These are phyloP conservation scores for Sphagnurus paluster DNA, from an alignment of 1,284 basidiomycete species.

Conservation along the genomic window DNA sequence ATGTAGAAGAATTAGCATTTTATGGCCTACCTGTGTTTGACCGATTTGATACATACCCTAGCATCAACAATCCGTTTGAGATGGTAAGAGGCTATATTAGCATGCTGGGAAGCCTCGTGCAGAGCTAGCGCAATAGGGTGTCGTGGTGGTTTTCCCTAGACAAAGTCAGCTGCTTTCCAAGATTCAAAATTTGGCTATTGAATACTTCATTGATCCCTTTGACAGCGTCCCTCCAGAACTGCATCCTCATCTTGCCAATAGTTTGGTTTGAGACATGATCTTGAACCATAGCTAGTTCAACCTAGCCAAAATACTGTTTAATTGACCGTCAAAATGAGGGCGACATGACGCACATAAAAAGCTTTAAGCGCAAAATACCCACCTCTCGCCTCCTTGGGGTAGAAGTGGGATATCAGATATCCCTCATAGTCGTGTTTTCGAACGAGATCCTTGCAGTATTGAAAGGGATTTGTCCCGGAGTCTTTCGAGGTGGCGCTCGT, in stretches of 20 bases:
- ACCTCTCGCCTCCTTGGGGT: slow-evolving; percentile 61
- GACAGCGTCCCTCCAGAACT: slow-evolving; percentile 91
- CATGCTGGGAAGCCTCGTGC: slow-evolving; percentile 52
- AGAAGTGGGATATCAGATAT: slow-evolving; percentile 77
- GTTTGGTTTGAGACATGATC: slow-evolving; percentile 78
- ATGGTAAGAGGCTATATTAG: slow-evolving; percentile 70
- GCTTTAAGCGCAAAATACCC: slow-evolving; percentile 85
- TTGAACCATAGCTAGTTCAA: slow-evolving; percentile 82
- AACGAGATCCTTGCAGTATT: slow-evolving; percentile 70
- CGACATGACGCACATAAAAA: slow-evolving; percentile 71
- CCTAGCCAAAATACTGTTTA: slow-evolving; percentile 41
- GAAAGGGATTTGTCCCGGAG: slow-evolving; percentile 39
- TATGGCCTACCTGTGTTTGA: slow-evolving; percentile 1
- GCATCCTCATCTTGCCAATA: slow-evolving; percentile 87
- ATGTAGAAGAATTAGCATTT: slow-evolving; percentile 4
- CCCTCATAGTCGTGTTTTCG: slow-evolving; percentile 81
- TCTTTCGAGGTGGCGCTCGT: slow-evolving; percentile 8
- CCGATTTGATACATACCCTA: slow-evolving; percentile 53
- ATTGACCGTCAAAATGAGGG: slow-evolving; percentile 9
- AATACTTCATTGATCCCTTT: slow-evolving; percentile 69
- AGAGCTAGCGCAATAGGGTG: slow-evolving; percentile 85
- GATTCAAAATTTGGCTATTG: slow-evolving; percentile 11
- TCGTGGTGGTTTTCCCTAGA: slow-evolving; percentile 71
- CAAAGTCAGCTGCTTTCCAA: slow-evolving; percentile 14
- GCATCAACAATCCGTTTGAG: slow-evolving; percentile 86